Conservation (phyloP, 1,284 basidiomycete species). For the Gomphus bonarii region DNA sequence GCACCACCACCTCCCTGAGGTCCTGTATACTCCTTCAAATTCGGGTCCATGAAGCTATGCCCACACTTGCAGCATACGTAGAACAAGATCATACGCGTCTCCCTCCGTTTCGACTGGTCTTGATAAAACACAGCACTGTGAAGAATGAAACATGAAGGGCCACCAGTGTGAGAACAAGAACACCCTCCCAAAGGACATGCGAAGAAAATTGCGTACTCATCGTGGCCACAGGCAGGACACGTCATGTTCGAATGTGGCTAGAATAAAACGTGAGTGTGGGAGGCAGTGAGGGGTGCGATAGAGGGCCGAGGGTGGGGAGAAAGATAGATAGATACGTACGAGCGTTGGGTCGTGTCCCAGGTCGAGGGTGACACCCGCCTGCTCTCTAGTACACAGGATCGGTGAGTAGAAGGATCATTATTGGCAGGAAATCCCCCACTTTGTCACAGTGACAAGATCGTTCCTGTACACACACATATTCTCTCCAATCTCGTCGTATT, state of each 20-base stretch:
- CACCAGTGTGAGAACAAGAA: not conserved
- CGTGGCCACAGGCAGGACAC: constrained; percentile 60
- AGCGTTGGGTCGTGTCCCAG: constrained; percentile 88
- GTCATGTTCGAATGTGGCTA: constrained; percentile 39
- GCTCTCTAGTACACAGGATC: constrained; percentile 51
- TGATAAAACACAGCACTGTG: constrained; percentile 83
- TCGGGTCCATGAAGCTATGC: constrained; percentile 66
- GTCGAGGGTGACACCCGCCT: constrained; percentile 86
- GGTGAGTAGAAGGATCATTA: not conserved
- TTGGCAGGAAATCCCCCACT: constrained; percentile 47
- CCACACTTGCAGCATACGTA: constrained; percentile 87
- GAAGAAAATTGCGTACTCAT: constrained; percentile 45
- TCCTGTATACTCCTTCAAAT: constrained; percentile 4
- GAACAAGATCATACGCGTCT: constrained; percentile 88
- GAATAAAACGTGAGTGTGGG: not conserved
- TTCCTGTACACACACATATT: constrained; percentile 91
- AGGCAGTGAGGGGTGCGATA: not conserved
- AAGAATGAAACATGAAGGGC: constrained; percentile 8
- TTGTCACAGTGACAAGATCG: constrained; percentile 87
- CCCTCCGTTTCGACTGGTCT: constrained; percentile 89
- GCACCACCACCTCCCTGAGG: not conserved
- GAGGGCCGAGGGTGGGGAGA: no score
- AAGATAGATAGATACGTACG: constrained; percentile 29
- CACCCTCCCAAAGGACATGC: no score
- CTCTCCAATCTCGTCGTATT: constrained; percentile 77